Evolutionary conservation across 805 yeast genomes (phyloP), one percentile per base, ranked within the genome.

Genomic region (Candida ortonii): DNA sequence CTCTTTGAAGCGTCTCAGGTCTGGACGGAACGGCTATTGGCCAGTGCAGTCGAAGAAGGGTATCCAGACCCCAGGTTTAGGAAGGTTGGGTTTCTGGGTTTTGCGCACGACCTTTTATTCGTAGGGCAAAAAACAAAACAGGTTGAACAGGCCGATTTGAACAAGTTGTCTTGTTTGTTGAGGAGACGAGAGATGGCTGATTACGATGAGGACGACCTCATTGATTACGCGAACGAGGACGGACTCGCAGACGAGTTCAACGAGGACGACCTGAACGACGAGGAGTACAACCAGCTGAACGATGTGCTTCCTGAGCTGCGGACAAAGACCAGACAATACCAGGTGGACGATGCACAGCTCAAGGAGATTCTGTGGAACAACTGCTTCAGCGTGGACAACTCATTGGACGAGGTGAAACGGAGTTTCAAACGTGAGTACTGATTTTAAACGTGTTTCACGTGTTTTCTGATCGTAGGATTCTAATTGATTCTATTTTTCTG

Each of bases 301-400:
- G 64, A 53, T 3, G 38, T 62, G 10, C 53, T 76, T 18, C 80
- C 81, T 1, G 24, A 43, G 16, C 55, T 75, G 14, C 70, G 67
- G 50, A 36, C 51, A 22, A 47, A 54, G 33, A 44, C 72, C 22
- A 53, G 45, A 13, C 59, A 60, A 7, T 71, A 69, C 45, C 63
- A 67, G 35, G 66, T 75, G 29, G 62, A 65, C 7, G 81, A 76
- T 16, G 48, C 61, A 10, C 75, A 70, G 28, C 55, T 82, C 40
- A 73, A 77, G 47, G 81, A 77, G 43, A 61, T 76, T 0, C 61
- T 83, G 8, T 80, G 80, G 71, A 65, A 64, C 43, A 74, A 76
- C 46, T 78, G 78, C 51, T 71, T 72, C 50, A 78, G 73, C 26
- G 49, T 77, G 4, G 74, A 70, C 4, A 68, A 69, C 9, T 55